Conservation (phyloP, 2,329 filamentous ascomycete species). For the Colletotrichum tropicicola region DNA sequence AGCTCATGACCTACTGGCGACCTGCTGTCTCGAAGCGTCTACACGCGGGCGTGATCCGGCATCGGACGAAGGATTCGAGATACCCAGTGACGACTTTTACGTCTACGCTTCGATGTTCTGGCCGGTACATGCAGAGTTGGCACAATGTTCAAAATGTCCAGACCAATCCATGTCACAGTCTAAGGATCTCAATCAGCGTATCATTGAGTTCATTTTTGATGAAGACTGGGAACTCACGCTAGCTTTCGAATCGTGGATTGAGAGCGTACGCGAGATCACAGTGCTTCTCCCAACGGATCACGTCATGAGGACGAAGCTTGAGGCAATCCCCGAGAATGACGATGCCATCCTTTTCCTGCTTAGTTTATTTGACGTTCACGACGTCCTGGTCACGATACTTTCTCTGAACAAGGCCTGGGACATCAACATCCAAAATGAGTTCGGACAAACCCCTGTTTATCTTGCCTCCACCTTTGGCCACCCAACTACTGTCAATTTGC, state of each 20-base stretch:
- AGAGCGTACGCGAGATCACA: accelerated
- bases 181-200: accelerated
- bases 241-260: not conserved
- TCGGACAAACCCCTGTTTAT: not conserved
- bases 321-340: not conserved
- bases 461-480: not conserved
- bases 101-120: not conserved
- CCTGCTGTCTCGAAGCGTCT: not conserved
- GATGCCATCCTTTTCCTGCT: not conserved
- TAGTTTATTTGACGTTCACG: not conserved
- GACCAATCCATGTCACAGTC: too few relatives aligned
- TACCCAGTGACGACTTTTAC: not conserved
- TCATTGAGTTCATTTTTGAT: not conserved
- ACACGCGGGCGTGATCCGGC: not conserved
- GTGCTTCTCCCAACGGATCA: not conserved
- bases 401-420: not conserved
- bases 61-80: accelerated
- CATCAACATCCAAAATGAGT: not conserved
- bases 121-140: not conserved
- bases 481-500: accelerated
- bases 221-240: not conserved
- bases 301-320: not conserved
- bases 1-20: not conserved
- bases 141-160: too few relatives aligned
- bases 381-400: not conserved